A percentile compares a stretch with the other conserved stretches of the same genome.
Conservation (phyloP, 768 basidiomycete species). For the Daedalea quercina region DNA sequence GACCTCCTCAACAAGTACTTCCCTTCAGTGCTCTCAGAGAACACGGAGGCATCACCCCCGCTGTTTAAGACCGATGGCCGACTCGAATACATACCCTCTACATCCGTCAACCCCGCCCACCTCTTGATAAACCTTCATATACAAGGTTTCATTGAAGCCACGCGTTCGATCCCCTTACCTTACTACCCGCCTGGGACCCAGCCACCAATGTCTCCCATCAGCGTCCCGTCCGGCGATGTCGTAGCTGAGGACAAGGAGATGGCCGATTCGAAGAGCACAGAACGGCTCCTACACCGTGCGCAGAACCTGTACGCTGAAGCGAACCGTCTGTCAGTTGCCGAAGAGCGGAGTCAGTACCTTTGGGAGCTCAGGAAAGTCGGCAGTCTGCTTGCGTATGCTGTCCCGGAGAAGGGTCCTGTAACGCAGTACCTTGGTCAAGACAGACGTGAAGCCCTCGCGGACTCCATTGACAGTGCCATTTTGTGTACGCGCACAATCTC, state of each 20-base stretch:
- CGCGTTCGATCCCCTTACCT: conserved; percentile 62
- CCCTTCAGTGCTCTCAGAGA: conserved; percentile 54
- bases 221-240: conserved; percentile 2
- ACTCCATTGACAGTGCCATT: conserved; percentile 84
- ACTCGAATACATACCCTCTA: conserved; percentile 46
- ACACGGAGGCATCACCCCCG: conserved; percentile 8
- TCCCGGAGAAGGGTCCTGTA: conserved; percentile 73
- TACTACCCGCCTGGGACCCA: conserved; percentile 25
- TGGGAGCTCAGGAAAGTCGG: conserved; percentile 71
- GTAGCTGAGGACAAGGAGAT: conserved; percentile 23
- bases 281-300: conserved; percentile 42
- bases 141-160: conserved; percentile 80
- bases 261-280: conserved; percentile 21
- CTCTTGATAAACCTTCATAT: conserved; percentile 82
- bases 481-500: conserved; percentile 31
- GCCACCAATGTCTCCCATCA: conserved; percentile 9
- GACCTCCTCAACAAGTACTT: conserved; percentile 64
- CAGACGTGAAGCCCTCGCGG: conserved; percentile 76
- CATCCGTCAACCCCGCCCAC: conserved; percentile 68
- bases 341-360: conserved; percentile 54
- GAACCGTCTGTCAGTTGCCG: conserved; percentile 43
- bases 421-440: conserved; percentile 69
- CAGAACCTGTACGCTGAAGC: conserved; percentile 65
- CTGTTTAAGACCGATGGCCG: conserved; percentile 22
- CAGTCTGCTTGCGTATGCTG: conserved; percentile 76